phyloP scores from a whole-genome alignment of 768 basidiomycete genomes.

The Russula ochroleuca region DNA sequence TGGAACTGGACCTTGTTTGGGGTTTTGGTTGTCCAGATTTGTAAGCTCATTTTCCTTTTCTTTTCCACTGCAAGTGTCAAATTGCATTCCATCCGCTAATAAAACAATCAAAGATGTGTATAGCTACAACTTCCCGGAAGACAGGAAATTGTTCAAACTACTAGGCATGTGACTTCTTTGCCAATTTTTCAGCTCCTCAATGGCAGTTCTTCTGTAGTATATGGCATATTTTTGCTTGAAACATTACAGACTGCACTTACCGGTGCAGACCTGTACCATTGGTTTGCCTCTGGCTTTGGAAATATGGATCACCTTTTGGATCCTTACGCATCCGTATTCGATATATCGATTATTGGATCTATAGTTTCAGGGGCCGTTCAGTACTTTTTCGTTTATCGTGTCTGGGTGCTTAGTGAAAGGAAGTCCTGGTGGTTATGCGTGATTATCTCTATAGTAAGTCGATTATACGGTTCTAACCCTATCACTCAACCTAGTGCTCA shows the following conservation, averaged over 20 bases:
- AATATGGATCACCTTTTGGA: not conserved
- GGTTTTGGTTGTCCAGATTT: slow-evolving; percentile 9
- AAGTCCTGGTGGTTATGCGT: not conserved
- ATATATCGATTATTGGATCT: slow-evolving; percentile 9
- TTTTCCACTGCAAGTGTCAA: not conserved
- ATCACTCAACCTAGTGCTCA: not conserved
- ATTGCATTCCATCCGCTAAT: not conserved
- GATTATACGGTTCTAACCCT: not conserved
- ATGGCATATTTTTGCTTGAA: slow-evolving; percentile 7
- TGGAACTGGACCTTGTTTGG: slow-evolving; percentile 22
- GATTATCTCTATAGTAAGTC: slow-evolving; percentile 7
- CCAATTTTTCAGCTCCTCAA: not conserved
- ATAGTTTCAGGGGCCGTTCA: slow-evolving; percentile 10
- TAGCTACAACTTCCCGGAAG: slow-evolving; percentile 13
- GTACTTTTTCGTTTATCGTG: slow-evolving; percentile 21
- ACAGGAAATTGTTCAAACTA: slow-evolving; percentile 5
- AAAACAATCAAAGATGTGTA: slow-evolving; percentile 11
- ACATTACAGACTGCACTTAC: slow-evolving; percentile 11
- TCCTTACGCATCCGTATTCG: not conserved
- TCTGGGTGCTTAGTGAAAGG: slow-evolving; percentile 14
- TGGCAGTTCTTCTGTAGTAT: not conserved
- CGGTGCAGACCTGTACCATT: slow-evolving; percentile 11
- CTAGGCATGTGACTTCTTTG: not conserved
- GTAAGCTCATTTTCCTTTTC: not conserved
- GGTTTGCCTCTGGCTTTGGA: slow-evolving; percentile 25